These are phyloP conservation scores for Mixia osmundae DNA, from an alignment of 1,284 basidiomycete species.

Conservation along the genomic window DNA sequence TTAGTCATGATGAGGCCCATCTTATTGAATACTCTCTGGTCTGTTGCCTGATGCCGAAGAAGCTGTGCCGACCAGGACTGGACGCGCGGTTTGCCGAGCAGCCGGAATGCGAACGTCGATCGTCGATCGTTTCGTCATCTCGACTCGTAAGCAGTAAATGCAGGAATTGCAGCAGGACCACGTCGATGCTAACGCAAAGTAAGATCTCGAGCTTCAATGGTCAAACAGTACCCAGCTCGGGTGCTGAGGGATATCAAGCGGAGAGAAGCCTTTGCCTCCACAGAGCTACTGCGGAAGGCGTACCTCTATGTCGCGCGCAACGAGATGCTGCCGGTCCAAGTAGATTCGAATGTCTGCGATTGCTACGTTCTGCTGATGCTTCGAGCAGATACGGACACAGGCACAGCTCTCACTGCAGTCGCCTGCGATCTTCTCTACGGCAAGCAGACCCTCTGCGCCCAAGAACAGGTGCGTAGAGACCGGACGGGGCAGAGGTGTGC, in stretches of 20 bases:
- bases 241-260: conserved; percentile 55
- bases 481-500: conserved; percentile 61
- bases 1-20: no score
- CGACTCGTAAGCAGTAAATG: no score
- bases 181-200: no score
- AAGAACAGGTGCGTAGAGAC: conserved; percentile 69
- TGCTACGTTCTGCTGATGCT: background rate
- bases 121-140: no score
- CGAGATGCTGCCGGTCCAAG: conserved; percentile 36
- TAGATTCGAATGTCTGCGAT: background rate
- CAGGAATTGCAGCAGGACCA: no score
- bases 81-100: no score
- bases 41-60: no score
- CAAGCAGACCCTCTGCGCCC: conserved; percentile 57
- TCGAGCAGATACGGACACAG: conserved; percentile 75
- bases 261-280: conserved; percentile 37
- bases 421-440: conserved; percentile 49
- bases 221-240: no score
- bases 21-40: no score
- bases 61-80: no score
- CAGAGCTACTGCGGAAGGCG: conserved; percentile 58
- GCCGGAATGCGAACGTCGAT: no score
- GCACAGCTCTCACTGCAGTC: conserved; percentile 57
- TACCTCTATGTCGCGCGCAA: conserved; percentile 79
- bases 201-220: no score